Evolutionary conservation across 768 basidiomycete genomes (phyloP).

Genomic region (Tylopilus subfusipes): DNA sequence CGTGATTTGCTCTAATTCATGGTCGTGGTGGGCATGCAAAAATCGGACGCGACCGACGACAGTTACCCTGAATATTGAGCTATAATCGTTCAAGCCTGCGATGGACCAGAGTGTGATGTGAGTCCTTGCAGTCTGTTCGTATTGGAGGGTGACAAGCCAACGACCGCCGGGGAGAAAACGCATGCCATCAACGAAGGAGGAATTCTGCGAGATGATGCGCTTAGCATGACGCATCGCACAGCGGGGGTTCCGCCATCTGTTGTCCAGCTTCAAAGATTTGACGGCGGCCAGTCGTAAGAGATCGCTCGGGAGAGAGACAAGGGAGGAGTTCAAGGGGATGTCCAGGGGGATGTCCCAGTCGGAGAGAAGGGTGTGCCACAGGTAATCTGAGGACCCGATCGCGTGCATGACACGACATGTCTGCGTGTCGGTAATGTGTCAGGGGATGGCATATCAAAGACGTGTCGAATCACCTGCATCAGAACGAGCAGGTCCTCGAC

Average conservation of each 20-base stretch:
- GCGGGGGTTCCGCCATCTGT: conserved; percentile 43
- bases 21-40: conserved; percentile 31
- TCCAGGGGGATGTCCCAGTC: conserved; percentile 39
- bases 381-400: conserved; percentile 48
- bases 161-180: conserved; percentile 44
- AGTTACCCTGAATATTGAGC: conserved; percentile 29
- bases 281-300: conserved; percentile 42
- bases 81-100: conserved; percentile 24
- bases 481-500: conserved; percentile 45
- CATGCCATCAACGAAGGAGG: conserved; percentile 43
- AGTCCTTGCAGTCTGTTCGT: conserved; percentile 33
- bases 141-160: conserved; percentile 47
- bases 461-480: conserved; percentile 40
- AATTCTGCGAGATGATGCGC: conserved; percentile 33
- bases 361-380: conserved; percentile 47
- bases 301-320: conserved; percentile 35
- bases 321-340: conserved; percentile 33
- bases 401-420: conserved; percentile 59
- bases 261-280: conserved; percentile 46
- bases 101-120: conserved; percentile 45
- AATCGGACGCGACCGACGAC: conserved; percentile 33
- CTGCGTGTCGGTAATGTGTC: conserved; percentile 37
- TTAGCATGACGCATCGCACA: conserved; percentile 36
- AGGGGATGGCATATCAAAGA: neutral
- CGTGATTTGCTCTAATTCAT: conserved; percentile 15